phyloP scores from a whole-genome alignment of 1,284 basidiomycete species.

The Phlebopus sp. region DNA sequence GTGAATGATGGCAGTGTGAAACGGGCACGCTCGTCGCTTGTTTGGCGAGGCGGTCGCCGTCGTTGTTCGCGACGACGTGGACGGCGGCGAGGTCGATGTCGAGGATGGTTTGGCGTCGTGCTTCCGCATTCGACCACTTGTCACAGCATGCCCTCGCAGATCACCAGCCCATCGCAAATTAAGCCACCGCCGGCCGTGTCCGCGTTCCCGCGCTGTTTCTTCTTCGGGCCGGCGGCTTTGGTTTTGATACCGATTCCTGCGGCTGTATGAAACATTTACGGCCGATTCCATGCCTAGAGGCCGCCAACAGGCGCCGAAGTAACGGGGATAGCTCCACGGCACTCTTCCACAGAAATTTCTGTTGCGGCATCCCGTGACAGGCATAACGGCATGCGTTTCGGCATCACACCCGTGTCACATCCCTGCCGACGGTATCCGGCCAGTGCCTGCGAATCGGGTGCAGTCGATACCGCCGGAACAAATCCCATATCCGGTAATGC shows the following conservation, averaged over 20 bases:
- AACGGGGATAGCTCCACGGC: constrained; percentile 10
- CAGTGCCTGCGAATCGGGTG: constrained; percentile 8
- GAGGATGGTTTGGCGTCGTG: neutral
- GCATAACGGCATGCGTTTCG: constrained; percentile 17
- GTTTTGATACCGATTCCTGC: constrained; percentile 26
- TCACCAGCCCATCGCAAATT: constrained; percentile 11
- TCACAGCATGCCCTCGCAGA: constrained; percentile 22
- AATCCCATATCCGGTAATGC: neutral
- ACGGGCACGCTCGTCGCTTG: neutral
- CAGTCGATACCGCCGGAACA: constrained; percentile 17
- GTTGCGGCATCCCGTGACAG: neutral
- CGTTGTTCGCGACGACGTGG: neutral
- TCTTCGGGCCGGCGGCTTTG: constrained; percentile 36
- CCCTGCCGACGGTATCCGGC: constrained; percentile 27
- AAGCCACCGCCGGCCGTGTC: constrained; percentile 23
- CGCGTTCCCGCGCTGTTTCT: constrained; percentile 21
- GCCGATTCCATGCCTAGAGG: constrained; percentile 4
- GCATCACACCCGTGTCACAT: constrained; percentile 11
- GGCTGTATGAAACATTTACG: neutral
- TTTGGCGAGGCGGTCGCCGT: neutral
- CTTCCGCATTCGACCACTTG: constrained; percentile 21
- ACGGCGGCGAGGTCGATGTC: neutral
- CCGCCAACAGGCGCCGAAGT: neutral
- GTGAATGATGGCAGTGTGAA: neutral
- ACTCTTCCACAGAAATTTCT: neutral